Evolutionary conservation across 768 basidiomycete species (phyloP).

Genomic region (Boletus rufocinnamomeus): DNA sequence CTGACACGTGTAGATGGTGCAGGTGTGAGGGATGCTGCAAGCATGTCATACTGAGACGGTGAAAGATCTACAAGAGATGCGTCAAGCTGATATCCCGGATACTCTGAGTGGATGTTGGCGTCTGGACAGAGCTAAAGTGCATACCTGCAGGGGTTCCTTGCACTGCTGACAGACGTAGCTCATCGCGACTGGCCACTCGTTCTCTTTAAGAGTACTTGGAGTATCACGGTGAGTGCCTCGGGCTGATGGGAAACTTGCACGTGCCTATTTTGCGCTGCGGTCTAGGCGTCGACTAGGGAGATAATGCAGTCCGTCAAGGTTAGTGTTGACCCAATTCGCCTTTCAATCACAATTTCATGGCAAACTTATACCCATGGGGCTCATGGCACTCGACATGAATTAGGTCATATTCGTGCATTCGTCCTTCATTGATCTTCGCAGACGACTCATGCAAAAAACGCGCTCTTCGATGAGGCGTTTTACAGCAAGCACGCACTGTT

Average conservation of each 20-base stretch:
- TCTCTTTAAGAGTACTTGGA: not conserved
- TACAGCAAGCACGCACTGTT: slow-evolving; percentile 14
- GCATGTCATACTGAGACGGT: slow-evolving; percentile 85
- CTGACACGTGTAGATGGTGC: slow-evolving; percentile 45
- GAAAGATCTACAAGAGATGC: slow-evolving; percentile 87
- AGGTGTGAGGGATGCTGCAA: slow-evolving; percentile 68
- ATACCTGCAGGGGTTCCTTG: slow-evolving; percentile 85
- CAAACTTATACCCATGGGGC: not conserved
- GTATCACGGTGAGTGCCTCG: not conserved
- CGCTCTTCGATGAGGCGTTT: slow-evolving; percentile 4
- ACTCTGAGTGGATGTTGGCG: slow-evolving; percentile 11
- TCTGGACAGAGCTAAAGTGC: slow-evolving; percentile 4
- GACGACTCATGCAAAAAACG: slow-evolving; percentile 25
- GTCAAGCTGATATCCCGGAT: slow-evolving; percentile 58
- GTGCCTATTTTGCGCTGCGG: not conserved
- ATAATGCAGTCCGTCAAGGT: not conserved
- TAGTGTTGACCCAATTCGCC: not conserved
- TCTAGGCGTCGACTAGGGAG: not conserved
- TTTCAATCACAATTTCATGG: not conserved
- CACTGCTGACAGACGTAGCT: slow-evolving; percentile 80
- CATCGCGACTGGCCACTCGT: slow-evolving; percentile 31
- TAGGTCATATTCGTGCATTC: not conserved
- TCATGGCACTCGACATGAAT: not conserved
- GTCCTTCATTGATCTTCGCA: slow-evolving; percentile 16
- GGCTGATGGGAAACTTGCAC: not conserved